Conservation (phyloP, 106 monocot species). For the Allium sativum region DNA sequence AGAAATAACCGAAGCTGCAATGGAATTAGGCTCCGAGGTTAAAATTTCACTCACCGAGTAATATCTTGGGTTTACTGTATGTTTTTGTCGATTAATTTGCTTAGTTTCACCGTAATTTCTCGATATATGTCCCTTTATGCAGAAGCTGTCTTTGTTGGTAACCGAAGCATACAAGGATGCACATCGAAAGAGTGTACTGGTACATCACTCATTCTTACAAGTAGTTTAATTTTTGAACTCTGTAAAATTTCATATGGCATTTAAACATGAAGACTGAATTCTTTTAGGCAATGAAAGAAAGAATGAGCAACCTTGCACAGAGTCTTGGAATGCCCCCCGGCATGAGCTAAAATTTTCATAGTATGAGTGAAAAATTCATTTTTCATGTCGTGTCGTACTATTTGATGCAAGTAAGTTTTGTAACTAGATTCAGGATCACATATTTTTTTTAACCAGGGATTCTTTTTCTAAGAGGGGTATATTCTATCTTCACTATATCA, state of each 20-base stretch:
- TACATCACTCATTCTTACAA: neutral
- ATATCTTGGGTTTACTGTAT: no score
- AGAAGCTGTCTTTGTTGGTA: conserved; percentile 87
- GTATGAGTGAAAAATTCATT: no score
- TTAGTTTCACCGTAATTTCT: neutral
- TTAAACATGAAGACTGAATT: neutral
- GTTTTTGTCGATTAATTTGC: no score
- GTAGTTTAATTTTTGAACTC: neutral
- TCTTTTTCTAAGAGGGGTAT: no score
- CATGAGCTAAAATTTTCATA: conserved; percentile 17
- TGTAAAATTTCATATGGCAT: neutral
- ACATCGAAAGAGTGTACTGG: conserved; percentile 87
- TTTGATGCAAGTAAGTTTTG: no score
- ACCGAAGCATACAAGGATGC: conserved; percentile 97
- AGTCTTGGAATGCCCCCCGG: conserved; percentile 93
- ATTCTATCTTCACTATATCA: no score
- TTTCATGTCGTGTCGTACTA: no score
- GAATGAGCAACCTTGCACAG: conserved; percentile 96
- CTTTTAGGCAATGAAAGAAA: conserved; percentile 93
- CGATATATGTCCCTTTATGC: conserved; percentile 6
- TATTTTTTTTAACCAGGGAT: no score
- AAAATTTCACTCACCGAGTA: neutral
- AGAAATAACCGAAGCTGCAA: conserved; percentile 97
- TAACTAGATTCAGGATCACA: no score
- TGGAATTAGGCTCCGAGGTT: conserved; percentile 91